Evolutionary conservation across 2,329 filamentous ascomycete genomes (phyloP), one percentile per base, ranked within the genome.

Genomic region (Magnaporthales sp.): DNA sequence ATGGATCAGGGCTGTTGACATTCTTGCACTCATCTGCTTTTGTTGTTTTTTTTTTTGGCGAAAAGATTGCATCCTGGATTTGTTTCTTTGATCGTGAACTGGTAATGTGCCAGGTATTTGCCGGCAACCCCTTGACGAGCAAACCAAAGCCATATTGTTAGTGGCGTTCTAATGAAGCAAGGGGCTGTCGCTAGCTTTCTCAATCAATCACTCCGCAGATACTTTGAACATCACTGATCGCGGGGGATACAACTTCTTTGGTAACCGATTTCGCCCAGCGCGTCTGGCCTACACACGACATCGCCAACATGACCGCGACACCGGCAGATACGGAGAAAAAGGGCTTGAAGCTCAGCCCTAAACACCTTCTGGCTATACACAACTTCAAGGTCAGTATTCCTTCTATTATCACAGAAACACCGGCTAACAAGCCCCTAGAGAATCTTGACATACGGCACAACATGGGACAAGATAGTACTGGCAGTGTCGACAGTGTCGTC

Each of bases 401-500:
- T 7, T 32, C 11, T 5, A 22, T 5, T 10, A 7, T 8, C 8
- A 64, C 5, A 8, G 4, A 63, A 31, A 11, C 38, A 26, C 9
- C 24, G 15, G 56, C 56, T 56, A 56, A 65, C 63, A 60, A 7
- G 2, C 19, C 38, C 3, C 3, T 27, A 75, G 74, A 69, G 71
- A n/a, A 79, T 86, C 60, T 86, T 86, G 69, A 74, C 75, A 8
- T 87, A 86, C 75, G 84, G 83, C 19, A 83, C 78, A 65, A 78
- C 76, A 73, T 82, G 80, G 78, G 84, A 87, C 70, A 78, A 80
- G 51, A 81, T 86, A 68, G 74, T 73, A 4, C 74, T 77, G 10
- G 84, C 83, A 13, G 71, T 77, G 8, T 84, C 84, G 9, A 71
- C 77, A 9, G 2, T 85, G 24, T 80, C 84, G 22, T 83, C 84